phyloP scores from a whole-genome alignment of 2,329 filamentous ascomycete species.

The Penicillium sp. region DNA sequence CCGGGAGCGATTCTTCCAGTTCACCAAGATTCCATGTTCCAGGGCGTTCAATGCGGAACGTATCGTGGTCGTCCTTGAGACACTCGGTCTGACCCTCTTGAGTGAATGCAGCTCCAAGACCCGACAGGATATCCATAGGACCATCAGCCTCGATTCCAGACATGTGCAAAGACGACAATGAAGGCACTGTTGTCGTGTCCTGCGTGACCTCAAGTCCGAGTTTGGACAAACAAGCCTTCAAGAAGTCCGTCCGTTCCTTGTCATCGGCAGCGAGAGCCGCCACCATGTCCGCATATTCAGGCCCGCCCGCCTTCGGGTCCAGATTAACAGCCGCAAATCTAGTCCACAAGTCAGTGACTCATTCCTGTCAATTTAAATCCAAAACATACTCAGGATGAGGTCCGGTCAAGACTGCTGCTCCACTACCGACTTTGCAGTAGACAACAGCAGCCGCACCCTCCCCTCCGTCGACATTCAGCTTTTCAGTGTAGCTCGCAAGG shows the following conservation, averaged over 20 bases:
- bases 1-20: conserved; percentile 47
- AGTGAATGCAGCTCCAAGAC: conserved; percentile 57
- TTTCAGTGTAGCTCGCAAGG: conserved; percentile 68
- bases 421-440: conserved; percentile 72
- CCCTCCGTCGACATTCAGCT: conserved; percentile 67
- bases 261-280: conserved; percentile 61
- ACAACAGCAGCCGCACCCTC: conserved; percentile 68
- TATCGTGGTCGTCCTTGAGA: conserved; percentile 73
- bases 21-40: conserved; percentile 52
- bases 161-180: conserved; percentile 72
- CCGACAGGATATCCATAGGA: conserved; percentile 59
- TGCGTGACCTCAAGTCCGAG: conserved; percentile 70
- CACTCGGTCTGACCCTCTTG: conserved; percentile 59
- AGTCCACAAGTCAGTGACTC: conserved; percentile 17
- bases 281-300: conserved; percentile 63
- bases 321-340: conserved; percentile 80
- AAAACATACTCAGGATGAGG: conserved; percentile 77
- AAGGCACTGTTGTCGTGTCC: conserved; percentile 61
- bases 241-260: conserved; percentile 58
- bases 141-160: conserved; percentile 59
- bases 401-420: conserved; percentile 69
- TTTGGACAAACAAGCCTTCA: conserved; percentile 70
- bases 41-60: conserved; percentile 66
- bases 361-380: conserved; percentile 3
- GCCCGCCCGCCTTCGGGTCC: conserved; percentile 55